phyloP scores from a whole-genome alignment of 2,329 filamentous ascomycete species.

The Aspergillus neoniger region DNA sequence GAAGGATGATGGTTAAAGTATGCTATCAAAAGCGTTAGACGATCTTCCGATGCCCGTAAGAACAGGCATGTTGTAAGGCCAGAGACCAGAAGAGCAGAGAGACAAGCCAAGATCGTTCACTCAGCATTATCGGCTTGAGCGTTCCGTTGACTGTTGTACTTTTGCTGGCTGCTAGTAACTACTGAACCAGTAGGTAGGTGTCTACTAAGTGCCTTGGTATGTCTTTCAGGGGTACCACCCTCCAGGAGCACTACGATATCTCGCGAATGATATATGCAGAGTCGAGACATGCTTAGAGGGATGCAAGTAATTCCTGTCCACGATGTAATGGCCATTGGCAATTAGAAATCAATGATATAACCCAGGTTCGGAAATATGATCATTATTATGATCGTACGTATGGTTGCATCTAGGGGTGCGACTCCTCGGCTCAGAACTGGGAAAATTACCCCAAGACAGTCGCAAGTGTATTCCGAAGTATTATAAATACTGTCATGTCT shows the following conservation, averaged over 20 bases:
- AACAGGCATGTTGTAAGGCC: neutral
- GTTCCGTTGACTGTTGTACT: neutral
- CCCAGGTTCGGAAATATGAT: neutral
- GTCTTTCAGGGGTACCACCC: neutral
- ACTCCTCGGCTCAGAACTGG: neutral
- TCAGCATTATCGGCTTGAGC: neutral
- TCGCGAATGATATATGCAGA: neutral
- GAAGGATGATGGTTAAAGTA: neutral
- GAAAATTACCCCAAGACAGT: neutral
- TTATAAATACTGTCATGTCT: neutral
- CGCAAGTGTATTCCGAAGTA: slow-evolving; percentile 3
- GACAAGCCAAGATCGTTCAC: neutral
- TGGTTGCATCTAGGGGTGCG: neutral
- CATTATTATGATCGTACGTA: neutral
- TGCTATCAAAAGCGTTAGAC: neutral
- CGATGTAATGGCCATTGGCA: neutral
- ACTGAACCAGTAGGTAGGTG: neutral
- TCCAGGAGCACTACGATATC: too few species aligned
- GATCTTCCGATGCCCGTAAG: neutral
- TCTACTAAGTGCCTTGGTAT: neutral
- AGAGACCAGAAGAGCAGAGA: neutral
- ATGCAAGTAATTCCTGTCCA: neutral
- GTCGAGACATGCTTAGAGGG: neutral
- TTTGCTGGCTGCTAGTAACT: neutral
- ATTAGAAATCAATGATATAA: neutral